phyloP scores from a whole-genome alignment of 805 yeast species.

The Saccharomycopsis malanga region DNA sequence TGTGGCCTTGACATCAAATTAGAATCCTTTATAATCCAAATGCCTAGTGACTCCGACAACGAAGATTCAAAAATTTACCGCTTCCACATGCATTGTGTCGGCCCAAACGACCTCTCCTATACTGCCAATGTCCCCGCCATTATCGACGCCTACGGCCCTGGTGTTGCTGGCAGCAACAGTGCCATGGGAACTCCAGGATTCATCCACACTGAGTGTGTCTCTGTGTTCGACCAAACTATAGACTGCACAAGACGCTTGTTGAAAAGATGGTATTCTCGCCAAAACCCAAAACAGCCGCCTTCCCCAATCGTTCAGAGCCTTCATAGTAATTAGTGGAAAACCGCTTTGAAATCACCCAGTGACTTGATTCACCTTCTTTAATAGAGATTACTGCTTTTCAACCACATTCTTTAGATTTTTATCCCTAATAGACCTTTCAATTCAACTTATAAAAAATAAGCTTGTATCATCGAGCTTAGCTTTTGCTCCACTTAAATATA shows the following conservation, averaged over 20 bases:
- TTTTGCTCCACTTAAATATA: no score
- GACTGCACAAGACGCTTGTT: slow-evolving; percentile 4
- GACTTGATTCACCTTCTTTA: no score
- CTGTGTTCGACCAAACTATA: slow-evolving; percentile 9
- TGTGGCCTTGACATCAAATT: slow-evolving; percentile 9
- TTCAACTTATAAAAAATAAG: no score
- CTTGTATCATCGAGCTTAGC: no score
- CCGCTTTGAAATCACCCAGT: no score
- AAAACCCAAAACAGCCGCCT: not conserved
- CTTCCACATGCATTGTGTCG: slow-evolving; percentile 9
- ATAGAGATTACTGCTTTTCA: no score
- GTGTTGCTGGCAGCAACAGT: not conserved
- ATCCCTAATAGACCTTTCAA: no score
- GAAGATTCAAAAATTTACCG: not conserved
- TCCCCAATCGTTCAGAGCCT: not conserved
- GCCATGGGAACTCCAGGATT: not conserved
- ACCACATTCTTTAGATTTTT: no score
- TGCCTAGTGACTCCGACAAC: not conserved
- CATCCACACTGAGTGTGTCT: slow-evolving; percentile 1
- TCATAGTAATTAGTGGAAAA: no score
- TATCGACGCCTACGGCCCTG: slow-evolving; percentile 5
- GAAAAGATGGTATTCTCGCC: slow-evolving; percentile 3
- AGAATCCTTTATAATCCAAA: slow-evolving; percentile 7
- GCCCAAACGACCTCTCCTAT: not conserved
- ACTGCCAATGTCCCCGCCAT: slow-evolving; percentile 2